Evolutionary conservation across 2,329 filamentous ascomycete species (phyloP).

Genomic region (Aspergillus vadensis): DNA sequence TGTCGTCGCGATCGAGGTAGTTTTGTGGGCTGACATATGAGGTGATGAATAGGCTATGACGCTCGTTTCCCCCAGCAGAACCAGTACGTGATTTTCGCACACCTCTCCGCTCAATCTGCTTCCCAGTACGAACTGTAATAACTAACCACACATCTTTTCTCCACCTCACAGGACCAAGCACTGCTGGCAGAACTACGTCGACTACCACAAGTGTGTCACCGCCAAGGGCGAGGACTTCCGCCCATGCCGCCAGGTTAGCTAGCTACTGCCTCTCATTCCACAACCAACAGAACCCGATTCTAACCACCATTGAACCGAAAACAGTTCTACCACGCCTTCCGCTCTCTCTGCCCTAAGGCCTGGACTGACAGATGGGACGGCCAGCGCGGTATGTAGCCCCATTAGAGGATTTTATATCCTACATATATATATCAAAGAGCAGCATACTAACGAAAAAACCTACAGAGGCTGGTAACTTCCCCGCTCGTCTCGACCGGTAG

Average conservation of each 20-base stretch:
- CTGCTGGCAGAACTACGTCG: constrained; percentile 99
- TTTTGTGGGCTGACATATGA: constrained; percentile 31
- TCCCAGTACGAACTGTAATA: background rate
- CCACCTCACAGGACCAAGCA: constrained; percentile 71
- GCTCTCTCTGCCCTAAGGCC: constrained; percentile 92
- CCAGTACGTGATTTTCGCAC: constrained; percentile 43
- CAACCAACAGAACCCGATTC: background rate
- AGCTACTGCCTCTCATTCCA: background rate
- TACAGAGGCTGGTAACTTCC: constrained; percentile 60
- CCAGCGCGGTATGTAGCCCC: constrained; percentile 74
- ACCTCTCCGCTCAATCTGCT: background rate
- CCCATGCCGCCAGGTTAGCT: constrained; percentile 85
- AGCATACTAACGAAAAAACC: constrained; percentile 15
- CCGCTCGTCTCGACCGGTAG: constrained; percentile 52
- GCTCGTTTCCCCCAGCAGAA: constrained; percentile 99
- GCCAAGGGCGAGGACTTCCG: constrained; percentile 99
- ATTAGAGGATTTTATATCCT: background rate
- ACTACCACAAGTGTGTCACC: constrained; percentile 99
- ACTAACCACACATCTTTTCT: background rate
- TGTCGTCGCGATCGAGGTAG: constrained; percentile 10
- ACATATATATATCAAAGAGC: background rate
- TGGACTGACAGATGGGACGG: constrained; percentile 97
- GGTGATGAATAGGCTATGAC: constrained; percentile 74
- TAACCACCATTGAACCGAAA: background rate
- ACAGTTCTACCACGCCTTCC: constrained; percentile 95